A percentile compares a stretch with the other conserved stretches of the same genome.
phyloP scores from a whole-genome alignment of 345 rosid species.

The Tarenaya hassleriana region DNA sequence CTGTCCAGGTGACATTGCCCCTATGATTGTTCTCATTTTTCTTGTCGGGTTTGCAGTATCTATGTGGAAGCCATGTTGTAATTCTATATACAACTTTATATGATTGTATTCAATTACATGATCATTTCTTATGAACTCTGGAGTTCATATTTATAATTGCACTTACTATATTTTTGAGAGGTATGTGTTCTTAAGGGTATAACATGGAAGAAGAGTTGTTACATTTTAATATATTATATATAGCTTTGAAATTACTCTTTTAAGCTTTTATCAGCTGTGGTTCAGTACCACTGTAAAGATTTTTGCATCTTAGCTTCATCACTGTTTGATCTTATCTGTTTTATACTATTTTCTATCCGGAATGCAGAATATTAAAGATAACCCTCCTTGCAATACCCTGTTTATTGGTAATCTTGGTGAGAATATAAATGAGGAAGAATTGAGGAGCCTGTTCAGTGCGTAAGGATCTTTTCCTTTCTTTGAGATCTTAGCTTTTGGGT shows the following conservation, averaged over 20 bases:
- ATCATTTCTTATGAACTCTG: background rate
- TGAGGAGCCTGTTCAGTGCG: constrained; percentile 81
- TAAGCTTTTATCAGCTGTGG: constrained; percentile 13
- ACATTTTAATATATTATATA: background rate
- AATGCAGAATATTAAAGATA: constrained; percentile 87
- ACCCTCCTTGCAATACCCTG: constrained; percentile 94
- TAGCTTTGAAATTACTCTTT: background rate
- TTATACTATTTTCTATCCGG: background rate
- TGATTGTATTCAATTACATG: too few relatives aligned
- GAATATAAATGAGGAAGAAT: constrained; percentile 88
- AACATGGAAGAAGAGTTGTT: constrained; percentile 4
- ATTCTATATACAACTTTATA: background rate
- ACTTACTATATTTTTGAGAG: background rate
- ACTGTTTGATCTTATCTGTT: constrained; percentile 1
- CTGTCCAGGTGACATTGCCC: constrained; percentile 77
- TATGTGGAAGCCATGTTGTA: background rate
- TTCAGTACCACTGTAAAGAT: background rate
- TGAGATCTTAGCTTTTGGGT: constrained; percentile 14
- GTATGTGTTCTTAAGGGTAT: background rate
- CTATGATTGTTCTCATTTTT: background rate
- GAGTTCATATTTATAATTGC: background rate
- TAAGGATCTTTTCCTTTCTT: constrained; percentile 34
- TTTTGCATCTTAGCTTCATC: background rate
- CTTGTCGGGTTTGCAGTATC: background rate
- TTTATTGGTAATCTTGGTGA: constrained; percentile 99